phyloP scores from a whole-genome alignment of 2,329 filamentous ascomycete species.

The Periconia macrospinosa region DNA sequence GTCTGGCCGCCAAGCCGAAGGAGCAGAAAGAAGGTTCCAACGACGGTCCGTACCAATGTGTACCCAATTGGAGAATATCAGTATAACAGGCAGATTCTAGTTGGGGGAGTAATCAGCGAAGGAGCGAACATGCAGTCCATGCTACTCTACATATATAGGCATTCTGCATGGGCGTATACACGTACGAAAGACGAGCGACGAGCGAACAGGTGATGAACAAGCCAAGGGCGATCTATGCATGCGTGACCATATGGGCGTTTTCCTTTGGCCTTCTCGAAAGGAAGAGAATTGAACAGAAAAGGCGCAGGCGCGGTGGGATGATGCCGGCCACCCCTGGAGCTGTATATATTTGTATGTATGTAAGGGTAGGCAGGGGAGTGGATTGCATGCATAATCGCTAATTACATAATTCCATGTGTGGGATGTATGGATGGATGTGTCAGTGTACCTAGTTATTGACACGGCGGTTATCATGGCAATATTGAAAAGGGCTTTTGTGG shows the following conservation, averaged over 20 bases:
- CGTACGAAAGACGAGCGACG: no score
- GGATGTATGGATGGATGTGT: neutral
- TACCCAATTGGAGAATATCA: neutral
- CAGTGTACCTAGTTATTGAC: no score
- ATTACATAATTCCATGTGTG: neutral
- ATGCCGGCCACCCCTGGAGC: neutral
- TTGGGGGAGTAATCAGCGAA: neutral
- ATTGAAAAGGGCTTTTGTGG: no score
- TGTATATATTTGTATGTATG: neutral
- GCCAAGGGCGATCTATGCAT: no score
- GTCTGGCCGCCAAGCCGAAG: constrained; percentile 19
- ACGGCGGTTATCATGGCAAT: neutral
- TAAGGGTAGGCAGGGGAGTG: neutral
- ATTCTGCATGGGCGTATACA: neutral
- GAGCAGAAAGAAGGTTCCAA: neutral
- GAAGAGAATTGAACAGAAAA: neutral
- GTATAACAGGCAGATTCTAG: no score
- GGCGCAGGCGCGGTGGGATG: neutral
- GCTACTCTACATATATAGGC: no score
- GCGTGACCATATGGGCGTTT: neutral
- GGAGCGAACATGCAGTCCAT: neutral
- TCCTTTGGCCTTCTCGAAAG: neutral
- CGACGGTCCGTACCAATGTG: neutral
- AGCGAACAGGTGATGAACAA: no score
- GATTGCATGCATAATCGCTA: neutral